phyloP scores from a whole-genome alignment of 805 yeast genomes.

The Metschnikowia baotianmanensis region DNA sequence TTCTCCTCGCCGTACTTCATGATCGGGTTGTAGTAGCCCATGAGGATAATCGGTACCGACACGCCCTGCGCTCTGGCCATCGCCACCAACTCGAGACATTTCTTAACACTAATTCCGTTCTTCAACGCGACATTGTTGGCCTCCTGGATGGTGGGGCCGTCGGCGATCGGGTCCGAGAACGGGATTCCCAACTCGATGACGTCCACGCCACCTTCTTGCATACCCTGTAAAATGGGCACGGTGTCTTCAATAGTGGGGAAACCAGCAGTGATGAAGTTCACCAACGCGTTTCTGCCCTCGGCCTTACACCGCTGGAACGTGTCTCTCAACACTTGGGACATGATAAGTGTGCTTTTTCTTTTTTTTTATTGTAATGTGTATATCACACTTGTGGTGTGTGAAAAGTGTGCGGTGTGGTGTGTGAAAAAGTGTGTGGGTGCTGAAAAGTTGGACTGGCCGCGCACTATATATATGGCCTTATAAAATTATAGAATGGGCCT shows the following conservation, averaged over 20 bases:
- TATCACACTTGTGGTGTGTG: neutral
- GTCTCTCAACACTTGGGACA: conserved; percentile 56
- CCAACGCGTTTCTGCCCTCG: conserved; percentile 80
- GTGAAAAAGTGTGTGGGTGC: too few species aligned
- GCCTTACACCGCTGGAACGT: conserved; percentile 58
- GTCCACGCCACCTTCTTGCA: conserved; percentile 95
- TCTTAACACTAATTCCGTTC: conserved; percentile 73
- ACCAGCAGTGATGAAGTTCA: conserved; percentile 93
- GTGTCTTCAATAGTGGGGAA: conserved; percentile 88
- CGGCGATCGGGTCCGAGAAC: conserved; percentile 97
- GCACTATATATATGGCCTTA: too few species aligned
- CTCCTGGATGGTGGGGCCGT: conserved; percentile 94
- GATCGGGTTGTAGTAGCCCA: conserved; percentile 98
- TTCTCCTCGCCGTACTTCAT: conserved; percentile 84
- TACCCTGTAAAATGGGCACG: conserved; percentile 76
- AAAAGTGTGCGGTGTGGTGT: too few species aligned
- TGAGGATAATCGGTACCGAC: conserved; percentile 81
- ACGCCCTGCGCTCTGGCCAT: conserved; percentile 82
- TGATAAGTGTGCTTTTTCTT: conserved; percentile 15
- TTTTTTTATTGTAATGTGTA: neutral
- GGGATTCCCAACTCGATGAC: conserved; percentile 95
- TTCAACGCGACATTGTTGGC: conserved; percentile 81
- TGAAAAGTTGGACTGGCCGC: too few species aligned
- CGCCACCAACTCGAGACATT: conserved; percentile 67
- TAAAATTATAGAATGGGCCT: too few species aligned